Evolutionary conservation across 345 rosid species (phyloP).

Genomic region (Clarkia xantiana): DNA sequence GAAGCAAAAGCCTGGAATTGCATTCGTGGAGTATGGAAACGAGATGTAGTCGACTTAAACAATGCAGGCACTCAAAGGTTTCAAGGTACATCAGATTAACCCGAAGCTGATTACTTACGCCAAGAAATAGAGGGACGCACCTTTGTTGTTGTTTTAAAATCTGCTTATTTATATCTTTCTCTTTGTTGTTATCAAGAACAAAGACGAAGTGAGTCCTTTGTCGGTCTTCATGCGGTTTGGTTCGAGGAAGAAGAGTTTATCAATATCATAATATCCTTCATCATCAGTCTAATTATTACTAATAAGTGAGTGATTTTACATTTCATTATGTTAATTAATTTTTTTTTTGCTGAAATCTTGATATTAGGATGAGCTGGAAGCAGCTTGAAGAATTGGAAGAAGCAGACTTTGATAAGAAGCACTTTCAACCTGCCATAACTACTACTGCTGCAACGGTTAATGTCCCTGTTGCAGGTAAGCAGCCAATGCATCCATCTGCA

Average conservation of each 20-base stretch:
- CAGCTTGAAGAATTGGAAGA: conserved; percentile 39
- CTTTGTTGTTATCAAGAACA: neutral
- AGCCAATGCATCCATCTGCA: conserved; percentile 12
- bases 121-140: conserved; percentile 43
- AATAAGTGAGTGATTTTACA: too few species aligned
- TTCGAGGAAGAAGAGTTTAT: too few species aligned
- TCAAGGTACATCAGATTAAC: conserved; percentile 53
- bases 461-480: conserved; percentile 15
- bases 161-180: too few species aligned
- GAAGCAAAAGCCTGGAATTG: conserved; percentile 96
- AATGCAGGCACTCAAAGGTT: conserved; percentile 75
- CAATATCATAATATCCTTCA: too few species aligned
- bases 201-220: too few species aligned
- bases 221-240: too few species aligned
- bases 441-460: conserved; percentile 27
- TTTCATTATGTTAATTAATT: neutral
- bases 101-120: conserved; percentile 78
- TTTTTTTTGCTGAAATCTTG: neutral
- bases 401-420: conserved; percentile 28
- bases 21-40: conserved; percentile 78
- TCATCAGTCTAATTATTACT: too few species aligned
- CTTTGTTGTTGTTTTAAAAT: neutral
- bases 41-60: conserved; percentile 84
- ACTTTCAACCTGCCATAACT: conserved; percentile 23
- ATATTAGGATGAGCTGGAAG: conserved; percentile 44